These are phyloP conservation scores for Helminthosporium solani DNA, from an alignment of 2,329 filamentous ascomycete species.

Conservation along the genomic window DNA sequence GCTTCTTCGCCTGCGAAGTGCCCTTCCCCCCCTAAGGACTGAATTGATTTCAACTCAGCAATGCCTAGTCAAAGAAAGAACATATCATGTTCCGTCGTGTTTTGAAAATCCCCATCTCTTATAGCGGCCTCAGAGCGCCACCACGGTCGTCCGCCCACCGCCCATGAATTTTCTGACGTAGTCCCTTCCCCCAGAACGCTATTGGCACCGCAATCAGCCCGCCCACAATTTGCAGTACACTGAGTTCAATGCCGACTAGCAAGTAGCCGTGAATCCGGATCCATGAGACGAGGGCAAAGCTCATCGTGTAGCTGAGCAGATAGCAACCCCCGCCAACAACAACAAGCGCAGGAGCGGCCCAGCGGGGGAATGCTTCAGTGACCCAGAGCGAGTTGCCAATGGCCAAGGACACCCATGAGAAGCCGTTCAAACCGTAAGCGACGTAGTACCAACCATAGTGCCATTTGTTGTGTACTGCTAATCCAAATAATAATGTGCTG, in stretches of 20 bases:
- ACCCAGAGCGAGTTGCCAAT: constrained; percentile 34
- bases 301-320: constrained; percentile 24
- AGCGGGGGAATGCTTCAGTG: constrained; percentile 35
- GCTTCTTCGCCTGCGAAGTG: too few species aligned
- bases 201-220: constrained; percentile 29
- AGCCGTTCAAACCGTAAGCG: constrained; percentile 31
- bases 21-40: too few species aligned
- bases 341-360: constrained; percentile 32
- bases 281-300: constrained; percentile 27
- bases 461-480: constrained; percentile 20
- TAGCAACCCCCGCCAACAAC: constrained; percentile 28
- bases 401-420: constrained; percentile 25
- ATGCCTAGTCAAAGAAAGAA: too few species aligned
- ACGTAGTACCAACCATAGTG: constrained; percentile 21
- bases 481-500: constrained; percentile 27
- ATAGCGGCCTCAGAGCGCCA: constrained; percentile 31
- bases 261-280: constrained; percentile 26
- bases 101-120: neutral
- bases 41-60: too few species aligned
- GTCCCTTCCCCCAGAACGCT: constrained; percentile 34
- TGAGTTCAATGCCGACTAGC: constrained; percentile 37
- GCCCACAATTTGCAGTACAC: constrained; percentile 36
- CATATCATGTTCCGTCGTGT: too few species aligned
- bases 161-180: constrained; percentile 29
- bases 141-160: constrained; percentile 27